phyloP scores from a whole-genome alignment of 345 rosid genomes.

The Hypericum perforatum region DNA sequence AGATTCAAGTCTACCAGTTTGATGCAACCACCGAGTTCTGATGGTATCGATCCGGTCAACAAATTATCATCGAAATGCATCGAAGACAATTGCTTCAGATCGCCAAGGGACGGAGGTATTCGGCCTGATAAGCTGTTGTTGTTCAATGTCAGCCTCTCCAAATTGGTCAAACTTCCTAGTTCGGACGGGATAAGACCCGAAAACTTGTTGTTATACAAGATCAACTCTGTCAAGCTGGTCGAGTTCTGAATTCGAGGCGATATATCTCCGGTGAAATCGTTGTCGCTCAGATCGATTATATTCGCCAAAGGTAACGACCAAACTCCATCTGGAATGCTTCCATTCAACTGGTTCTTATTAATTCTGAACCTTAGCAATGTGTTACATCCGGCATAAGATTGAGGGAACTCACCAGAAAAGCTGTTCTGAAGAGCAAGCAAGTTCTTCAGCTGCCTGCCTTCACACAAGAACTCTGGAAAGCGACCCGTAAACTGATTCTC shows the following conservation, averaged over 20 bases:
- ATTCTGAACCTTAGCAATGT: slow-evolving; percentile 54
- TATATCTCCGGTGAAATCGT: slow-evolving; percentile 50
- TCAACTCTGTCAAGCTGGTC: slow-evolving; percentile 36
- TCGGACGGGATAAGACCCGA: slow-evolving; percentile 54
- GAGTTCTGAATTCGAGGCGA: slow-evolving; percentile 44
- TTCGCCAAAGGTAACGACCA: slow-evolving; percentile 60
- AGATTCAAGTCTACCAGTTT: slow-evolving; percentile 68
- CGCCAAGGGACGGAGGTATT: slow-evolving; percentile 47
- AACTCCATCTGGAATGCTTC: slow-evolving; percentile 41
- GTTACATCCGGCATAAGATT: slow-evolving; percentile 52
- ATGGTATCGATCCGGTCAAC: slow-evolving; percentile 50
- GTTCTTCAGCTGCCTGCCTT: slow-evolving; percentile 24
- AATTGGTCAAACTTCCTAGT: slow-evolving; percentile 38
- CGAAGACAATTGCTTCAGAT: slow-evolving; percentile 44
- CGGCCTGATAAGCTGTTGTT: slow-evolving; percentile 51
- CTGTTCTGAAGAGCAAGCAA: slow-evolving; percentile 56
- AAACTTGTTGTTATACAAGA: slow-evolving; percentile 52
- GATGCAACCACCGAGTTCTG: slow-evolving; percentile 35
- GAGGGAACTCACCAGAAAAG: slow-evolving; percentile 62
- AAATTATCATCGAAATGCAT: slow-evolving; percentile 65
- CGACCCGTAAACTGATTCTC: slow-evolving; percentile 66
- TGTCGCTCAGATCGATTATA: slow-evolving; percentile 61
- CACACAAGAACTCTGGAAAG: slow-evolving; percentile 67
- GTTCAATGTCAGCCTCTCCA: slow-evolving; percentile 51
- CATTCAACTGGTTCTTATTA: slow-evolving; percentile 48